Evolutionary conservation across 139 green algal species (phyloP).

Genomic region (Deuterostichococcus epilithicus): DNA sequence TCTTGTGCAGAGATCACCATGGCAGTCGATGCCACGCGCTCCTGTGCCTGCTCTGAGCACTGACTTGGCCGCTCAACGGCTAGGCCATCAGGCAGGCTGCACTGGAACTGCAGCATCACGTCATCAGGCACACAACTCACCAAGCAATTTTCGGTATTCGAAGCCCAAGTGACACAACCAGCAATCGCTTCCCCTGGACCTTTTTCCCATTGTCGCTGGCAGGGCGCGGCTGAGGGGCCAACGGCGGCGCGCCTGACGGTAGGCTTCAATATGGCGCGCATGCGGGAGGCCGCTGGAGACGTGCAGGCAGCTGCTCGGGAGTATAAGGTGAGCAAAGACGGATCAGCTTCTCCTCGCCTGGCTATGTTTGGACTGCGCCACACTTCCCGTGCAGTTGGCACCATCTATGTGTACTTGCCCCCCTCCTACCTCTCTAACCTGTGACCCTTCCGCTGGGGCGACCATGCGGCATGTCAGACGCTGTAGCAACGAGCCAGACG

Average conservation of each 20-base stretch:
- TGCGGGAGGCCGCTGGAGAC: constrained; percentile 67
- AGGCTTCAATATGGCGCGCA: constrained; percentile 74
- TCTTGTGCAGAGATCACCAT: too few species aligned
- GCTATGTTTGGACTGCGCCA: too few species aligned
- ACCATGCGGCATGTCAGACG: too few species aligned
- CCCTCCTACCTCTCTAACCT: too few species aligned
- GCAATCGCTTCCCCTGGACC: background rate
- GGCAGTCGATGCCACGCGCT: background rate
- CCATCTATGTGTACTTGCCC: too few species aligned
- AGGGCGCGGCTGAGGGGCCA: background rate
- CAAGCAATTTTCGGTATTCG: background rate
- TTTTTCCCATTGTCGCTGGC: background rate
- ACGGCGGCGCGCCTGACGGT: constrained; percentile 52
- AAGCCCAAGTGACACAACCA: background rate
- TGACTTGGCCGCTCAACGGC: background rate
- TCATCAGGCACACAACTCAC: background rate
- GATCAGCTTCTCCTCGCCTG: too few species aligned
- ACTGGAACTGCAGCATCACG: background rate
- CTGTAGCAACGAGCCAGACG: too few species aligned
- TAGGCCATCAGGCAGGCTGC: background rate
- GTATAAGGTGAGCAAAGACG: constrained; percentile 53
- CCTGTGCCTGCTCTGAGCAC: background rate
- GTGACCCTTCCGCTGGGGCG: too few species aligned
- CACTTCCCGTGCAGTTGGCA: too few species aligned
- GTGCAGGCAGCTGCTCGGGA: constrained; percentile 35